Percentiles rank a stretch among this genome's conserved stretches.
phyloP scores from a whole-genome alignment of 73 alveolate genomes.

The Blepharisma japonicum region DNA sequence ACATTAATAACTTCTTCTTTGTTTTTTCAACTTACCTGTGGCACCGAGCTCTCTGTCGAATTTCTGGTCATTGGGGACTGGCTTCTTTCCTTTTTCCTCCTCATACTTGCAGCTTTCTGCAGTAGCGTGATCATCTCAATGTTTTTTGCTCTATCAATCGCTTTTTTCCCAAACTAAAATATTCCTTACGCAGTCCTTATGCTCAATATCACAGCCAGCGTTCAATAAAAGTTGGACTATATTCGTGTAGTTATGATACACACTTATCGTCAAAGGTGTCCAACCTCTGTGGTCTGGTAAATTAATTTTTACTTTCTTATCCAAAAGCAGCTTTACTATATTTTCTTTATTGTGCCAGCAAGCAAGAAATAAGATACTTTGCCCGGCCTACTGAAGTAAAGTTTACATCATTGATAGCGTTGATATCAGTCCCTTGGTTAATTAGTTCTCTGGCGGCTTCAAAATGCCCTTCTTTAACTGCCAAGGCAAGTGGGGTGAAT shows the following conservation, averaged over 20 bases:
- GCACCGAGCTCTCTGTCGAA: no score
- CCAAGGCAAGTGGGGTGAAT: slow-evolving; percentile 10
- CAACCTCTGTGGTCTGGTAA: slow-evolving; percentile 13
- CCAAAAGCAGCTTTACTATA: slow-evolving; percentile 16
- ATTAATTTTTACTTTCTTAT: neutral
- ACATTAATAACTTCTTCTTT: no score
- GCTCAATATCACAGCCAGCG: slow-evolving; percentile 15
- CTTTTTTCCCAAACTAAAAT: slow-evolving; percentile 13
- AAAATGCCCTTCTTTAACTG: slow-evolving; percentile 27
- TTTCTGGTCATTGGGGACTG: no score
- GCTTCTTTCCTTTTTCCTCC: no score
- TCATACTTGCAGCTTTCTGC: neutral
- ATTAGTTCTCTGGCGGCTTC: slow-evolving; percentile 22
- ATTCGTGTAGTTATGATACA: neutral
- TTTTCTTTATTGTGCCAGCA: neutral
- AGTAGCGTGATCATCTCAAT: slow-evolving; percentile 13
- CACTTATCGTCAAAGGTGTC: slow-evolving; percentile 21
- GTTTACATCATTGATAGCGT: slow-evolving; percentile 12
- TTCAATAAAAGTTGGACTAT: neutral
- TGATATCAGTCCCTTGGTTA: neutral
- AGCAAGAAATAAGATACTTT: slow-evolving; percentile 1
- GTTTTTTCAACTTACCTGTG: no score
- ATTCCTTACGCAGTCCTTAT: neutral
- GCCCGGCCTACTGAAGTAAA: slow-evolving; percentile 1
- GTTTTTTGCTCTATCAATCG: slow-evolving; percentile 26